Percentiles rank a stretch among this genome's conserved stretches.
Conservation (phyloP, 2,329 filamentous ascomycete species). For the Hansfordia pulvinata region DNA sequence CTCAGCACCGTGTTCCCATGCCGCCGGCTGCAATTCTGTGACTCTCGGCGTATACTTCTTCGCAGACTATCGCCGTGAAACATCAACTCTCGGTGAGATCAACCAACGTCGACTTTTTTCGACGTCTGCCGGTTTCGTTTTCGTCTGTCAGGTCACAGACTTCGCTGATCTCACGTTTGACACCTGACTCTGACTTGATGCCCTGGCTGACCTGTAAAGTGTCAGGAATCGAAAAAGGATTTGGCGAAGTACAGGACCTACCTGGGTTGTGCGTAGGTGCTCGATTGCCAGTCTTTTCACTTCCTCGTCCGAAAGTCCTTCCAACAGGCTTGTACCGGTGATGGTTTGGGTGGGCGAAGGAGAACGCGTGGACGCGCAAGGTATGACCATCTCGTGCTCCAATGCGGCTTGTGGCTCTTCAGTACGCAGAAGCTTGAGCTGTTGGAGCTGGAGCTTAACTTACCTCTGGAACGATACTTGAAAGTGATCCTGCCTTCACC, state of each 20-base stretch:
- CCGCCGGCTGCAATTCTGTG: too few relatives aligned
- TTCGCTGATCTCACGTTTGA: slow-evolving; percentile 15
- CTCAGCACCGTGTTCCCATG: too few relatives aligned
- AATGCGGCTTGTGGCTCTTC: slow-evolving; percentile 12
- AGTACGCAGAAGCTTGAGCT: not conserved
- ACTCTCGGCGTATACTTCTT: too few relatives aligned
- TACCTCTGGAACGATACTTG: slow-evolving; percentile 17
- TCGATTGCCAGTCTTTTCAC: slow-evolving; percentile 16
- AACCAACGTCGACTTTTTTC: too few relatives aligned
- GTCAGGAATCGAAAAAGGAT: not conserved
- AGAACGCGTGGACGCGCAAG: slow-evolving; percentile 9
- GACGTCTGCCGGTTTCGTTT: not conserved
- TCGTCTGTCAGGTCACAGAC: slow-evolving; percentile 13
- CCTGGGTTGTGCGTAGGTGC: slow-evolving; percentile 13
- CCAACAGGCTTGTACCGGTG: too few relatives aligned
- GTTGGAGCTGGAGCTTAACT: not conserved
- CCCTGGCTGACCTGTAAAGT: slow-evolving; percentile 2
- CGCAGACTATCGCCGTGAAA: too few relatives aligned
- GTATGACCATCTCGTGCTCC: slow-evolving; percentile 16
- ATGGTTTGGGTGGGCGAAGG: slow-evolving; percentile 6
- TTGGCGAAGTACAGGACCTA: slow-evolving; percentile 2
- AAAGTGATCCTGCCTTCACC: too few relatives aligned
- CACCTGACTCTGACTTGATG: slow-evolving; percentile 5
- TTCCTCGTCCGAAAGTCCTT: slow-evolving; percentile 11
- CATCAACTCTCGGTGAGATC: too few relatives aligned